Base-by-base conservation (phyloP, 202 grass and related monocot species). In the Musa balbisiana region DNA sequence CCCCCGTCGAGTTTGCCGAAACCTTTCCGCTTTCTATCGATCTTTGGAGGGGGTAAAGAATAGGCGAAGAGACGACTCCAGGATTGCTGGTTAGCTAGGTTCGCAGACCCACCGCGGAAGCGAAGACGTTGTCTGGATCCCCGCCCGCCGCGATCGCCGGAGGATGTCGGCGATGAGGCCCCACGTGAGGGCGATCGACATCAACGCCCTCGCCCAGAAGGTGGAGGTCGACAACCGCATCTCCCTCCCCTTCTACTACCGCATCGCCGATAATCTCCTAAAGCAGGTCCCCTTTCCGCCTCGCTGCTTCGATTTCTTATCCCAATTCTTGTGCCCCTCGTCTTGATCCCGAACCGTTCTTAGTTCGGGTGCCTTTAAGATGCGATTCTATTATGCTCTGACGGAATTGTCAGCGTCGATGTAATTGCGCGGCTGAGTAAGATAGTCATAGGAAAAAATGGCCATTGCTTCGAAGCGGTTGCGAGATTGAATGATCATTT, bases 161-260 rank as follows among this genome's bases (percentile, higher is more conserved):
- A 76, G 15, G 59, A 52, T 62, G 60, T 79, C 74, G 50, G 80
- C 74, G 67, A 92, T 92, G 90, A 80, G 73, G 23, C 74, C 84
- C n/a, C 73, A 70, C 16, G 71, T 76, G 84, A 86, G 80, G 49
- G 62, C 82, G 79, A 98, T 98, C 85, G 80, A 87, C 77, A 86
- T 98, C 80, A 78, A 89, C 82, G 83, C 79, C 43, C 82, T 64
- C 67, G 82, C 90, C 70, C 83, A 85, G 74, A 87, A 87, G 70
- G 90, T 98, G 81, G 77, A 81, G 76, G 87, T 99, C 75, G 95
- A 95, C 85, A 67, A 92, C 71, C 91, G 95, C 78, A 92, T 99
- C 83, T 83, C 87, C 64, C 89, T 99, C 52, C 75, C 84, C 8
- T 92, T 92, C 89, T 99, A 99, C 85, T 99, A 92, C 80, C 95